Percentiles rank a stretch among this genome's conserved stretches.
These are phyloP conservation scores for Fallopia convolvulus DNA, from an alignment of 148 eudicot species.

Conservation along the genomic window DNA sequence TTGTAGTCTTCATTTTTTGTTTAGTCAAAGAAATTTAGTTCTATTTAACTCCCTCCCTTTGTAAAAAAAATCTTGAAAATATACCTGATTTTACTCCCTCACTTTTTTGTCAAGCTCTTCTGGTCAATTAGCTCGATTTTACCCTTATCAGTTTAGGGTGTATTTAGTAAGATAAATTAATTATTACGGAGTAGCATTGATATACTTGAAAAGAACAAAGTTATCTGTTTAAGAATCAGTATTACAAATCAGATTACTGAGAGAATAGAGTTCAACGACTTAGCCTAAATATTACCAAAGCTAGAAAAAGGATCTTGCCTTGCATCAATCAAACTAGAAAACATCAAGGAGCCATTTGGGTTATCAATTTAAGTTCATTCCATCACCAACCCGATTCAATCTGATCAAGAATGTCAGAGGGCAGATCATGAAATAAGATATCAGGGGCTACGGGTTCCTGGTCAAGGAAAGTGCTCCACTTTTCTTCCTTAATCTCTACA, in stretches of 20 bases:
- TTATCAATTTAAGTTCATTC: neutral
- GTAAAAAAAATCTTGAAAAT: too few species aligned
- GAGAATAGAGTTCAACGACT: too few species aligned
- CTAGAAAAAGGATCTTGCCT: neutral
- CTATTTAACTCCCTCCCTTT: too few species aligned
- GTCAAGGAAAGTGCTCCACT: neutral
- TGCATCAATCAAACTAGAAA: neutral
- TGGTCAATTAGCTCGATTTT: too few species aligned
- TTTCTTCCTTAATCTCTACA: neutral
- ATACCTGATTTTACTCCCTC: too few species aligned
- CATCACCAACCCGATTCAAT: conserved; percentile 54
- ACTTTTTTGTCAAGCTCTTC: too few species aligned
- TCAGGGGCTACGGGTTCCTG: conserved; percentile 28
- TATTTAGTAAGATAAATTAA: too few species aligned
- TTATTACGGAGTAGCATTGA: too few species aligned
- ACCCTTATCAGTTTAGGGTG: too few species aligned
- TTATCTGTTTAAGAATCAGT: neutral
- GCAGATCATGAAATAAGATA: conserved; percentile 65
- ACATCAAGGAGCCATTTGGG: neutral
- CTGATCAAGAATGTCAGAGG: conserved; percentile 62
- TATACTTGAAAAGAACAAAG: neutral
- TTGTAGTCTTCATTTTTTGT: too few species aligned
- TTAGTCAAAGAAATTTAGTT: too few species aligned
- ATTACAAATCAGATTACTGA: neutral
- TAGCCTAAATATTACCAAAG: neutral